Percentiles rank a stretch among this genome's conserved stretches.
phyloP scores from a whole-genome alignment of 2,329 filamentous ascomycete species.

The Lecanicillium sp. region DNA sequence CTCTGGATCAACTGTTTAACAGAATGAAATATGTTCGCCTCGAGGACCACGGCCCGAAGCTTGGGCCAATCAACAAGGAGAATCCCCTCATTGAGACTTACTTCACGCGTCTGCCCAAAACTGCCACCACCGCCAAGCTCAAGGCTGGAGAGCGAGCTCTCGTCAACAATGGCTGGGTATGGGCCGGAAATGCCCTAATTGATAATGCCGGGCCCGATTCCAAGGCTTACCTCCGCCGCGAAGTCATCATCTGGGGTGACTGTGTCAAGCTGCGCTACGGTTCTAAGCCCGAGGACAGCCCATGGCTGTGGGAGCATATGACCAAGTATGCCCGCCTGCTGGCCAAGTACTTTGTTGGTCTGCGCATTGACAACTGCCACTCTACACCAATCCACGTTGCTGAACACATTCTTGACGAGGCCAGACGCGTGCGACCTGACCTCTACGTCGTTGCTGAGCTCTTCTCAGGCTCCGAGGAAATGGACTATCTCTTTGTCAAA shows the following conservation, averaged over 20 bases:
- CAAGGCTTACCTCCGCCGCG: slow-evolving; percentile 86
- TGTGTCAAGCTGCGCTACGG: slow-evolving; percentile 97
- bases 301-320: slow-evolving; percentile 95
- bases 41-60: slow-evolving; percentile 84
- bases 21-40: slow-evolving; percentile 90
- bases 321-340: slow-evolving; percentile 84
- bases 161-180: slow-evolving; percentile 97
- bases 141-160: slow-evolving; percentile 71
- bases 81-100: slow-evolving; percentile 89
- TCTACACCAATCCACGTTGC: slow-evolving; percentile 93
- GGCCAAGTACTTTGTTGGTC: slow-evolving; percentile 90
- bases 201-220: slow-evolving; percentile 91
- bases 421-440: slow-evolving; percentile 79
- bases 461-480: slow-evolving; percentile 91
- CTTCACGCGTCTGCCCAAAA: slow-evolving; percentile 81
- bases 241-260: slow-evolving; percentile 97
- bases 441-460: slow-evolving; percentile 91
- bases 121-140: slow-evolving; percentile 71
- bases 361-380: slow-evolving; percentile 97
- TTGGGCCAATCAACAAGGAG: slow-evolving; percentile 68
- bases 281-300: slow-evolving; percentile 70
- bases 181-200: slow-evolving; percentile 89
- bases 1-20: slow-evolving; percentile 87
- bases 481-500: slow-evolving; percentile 94
- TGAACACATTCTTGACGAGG: slow-evolving; percentile 90